Percentiles rank a stretch among this genome's conserved stretches.
These are phyloP conservation scores for Pleomassaria siparia DNA, from an alignment of 2,329 filamentous ascomycete species.

Conservation along the genomic window DNA sequence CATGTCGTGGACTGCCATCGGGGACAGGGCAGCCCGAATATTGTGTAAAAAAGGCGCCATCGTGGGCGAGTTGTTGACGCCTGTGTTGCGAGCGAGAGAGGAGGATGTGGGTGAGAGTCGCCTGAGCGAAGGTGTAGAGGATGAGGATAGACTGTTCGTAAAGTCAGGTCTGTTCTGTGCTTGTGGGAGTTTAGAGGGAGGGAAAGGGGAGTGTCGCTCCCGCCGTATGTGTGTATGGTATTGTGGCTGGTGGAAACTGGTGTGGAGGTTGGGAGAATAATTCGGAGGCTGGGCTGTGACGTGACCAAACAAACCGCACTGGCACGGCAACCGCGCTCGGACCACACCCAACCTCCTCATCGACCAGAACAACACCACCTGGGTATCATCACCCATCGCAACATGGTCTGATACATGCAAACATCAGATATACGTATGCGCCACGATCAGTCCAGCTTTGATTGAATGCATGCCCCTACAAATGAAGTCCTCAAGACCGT, in stretches of 20 bases:
- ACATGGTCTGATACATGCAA: too few species aligned
- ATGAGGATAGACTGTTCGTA: slow-evolving; percentile 1
- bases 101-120: neutral
- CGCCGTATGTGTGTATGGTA: neutral
- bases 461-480: too few species aligned
- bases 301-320: slow-evolving; percentile 2
- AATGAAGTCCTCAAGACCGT: too few species aligned
- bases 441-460: too few species aligned
- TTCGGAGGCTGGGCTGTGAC: slow-evolving; percentile 1
- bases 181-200: neutral
- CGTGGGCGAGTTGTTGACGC: slow-evolving; percentile 1
- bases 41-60: slow-evolving; percentile 16
- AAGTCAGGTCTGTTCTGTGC: neutral
- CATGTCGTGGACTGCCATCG: slow-evolving; percentile 32
- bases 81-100: neutral
- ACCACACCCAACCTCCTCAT: neutral
- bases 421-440: too few species aligned
- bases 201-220: slow-evolving; percentile 1
- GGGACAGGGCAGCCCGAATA: slow-evolving; percentile 26
- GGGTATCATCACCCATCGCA: neutral
- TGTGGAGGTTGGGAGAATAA: slow-evolving; percentile 1
- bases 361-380: too few species aligned
- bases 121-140: neutral
- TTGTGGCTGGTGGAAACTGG: neutral
- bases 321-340: neutral